These are phyloP conservation scores for Ogataea sp. DNA, from an alignment of 805 yeast genomes.

Conservation along the genomic window DNA sequence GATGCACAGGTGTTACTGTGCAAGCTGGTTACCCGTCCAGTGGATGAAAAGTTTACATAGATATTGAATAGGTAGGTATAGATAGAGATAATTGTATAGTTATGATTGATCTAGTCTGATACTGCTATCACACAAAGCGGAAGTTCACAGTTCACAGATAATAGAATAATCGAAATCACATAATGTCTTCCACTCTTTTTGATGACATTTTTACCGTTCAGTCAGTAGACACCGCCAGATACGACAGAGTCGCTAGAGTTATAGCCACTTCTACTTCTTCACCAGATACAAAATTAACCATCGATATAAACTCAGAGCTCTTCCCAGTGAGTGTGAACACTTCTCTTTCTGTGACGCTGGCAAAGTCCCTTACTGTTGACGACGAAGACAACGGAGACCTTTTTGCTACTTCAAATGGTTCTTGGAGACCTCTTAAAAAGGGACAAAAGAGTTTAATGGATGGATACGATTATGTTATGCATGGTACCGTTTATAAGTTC, in stretches of 20 bases:
- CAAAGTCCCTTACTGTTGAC: conserved; percentile 59
- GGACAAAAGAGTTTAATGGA: conserved; percentile 86
- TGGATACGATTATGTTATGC: conserved; percentile 97
- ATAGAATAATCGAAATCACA: too few species aligned
- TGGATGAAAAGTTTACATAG: too few species aligned
- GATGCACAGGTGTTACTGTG: too few species aligned
- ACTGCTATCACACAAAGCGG: too few species aligned
- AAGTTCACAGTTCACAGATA: too few species aligned
- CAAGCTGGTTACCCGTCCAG: too few species aligned
- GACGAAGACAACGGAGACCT: conserved; percentile 35
- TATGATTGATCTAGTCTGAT: too few species aligned
- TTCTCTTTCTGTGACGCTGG: conserved; percentile 77
- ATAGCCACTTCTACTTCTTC: conserved; percentile 83
- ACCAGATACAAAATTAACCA: conserved; percentile 68
- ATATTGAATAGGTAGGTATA: too few species aligned
- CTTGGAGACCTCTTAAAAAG: conserved; percentile 80
- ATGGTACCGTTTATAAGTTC: conserved; percentile 94
- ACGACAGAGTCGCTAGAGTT: conserved; percentile 85
- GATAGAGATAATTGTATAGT: too few species aligned
- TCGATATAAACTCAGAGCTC: conserved; percentile 86
- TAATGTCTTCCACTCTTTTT: conserved; percentile 69
- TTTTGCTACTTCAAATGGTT: conserved; percentile 42
- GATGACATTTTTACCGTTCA: conserved; percentile 88
- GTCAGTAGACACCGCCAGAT: conserved; percentile 79
- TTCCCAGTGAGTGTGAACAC: conserved; percentile 77